Conservation (phyloP, 257 asterid genomes). For the Nicotiana knightiana region DNA sequence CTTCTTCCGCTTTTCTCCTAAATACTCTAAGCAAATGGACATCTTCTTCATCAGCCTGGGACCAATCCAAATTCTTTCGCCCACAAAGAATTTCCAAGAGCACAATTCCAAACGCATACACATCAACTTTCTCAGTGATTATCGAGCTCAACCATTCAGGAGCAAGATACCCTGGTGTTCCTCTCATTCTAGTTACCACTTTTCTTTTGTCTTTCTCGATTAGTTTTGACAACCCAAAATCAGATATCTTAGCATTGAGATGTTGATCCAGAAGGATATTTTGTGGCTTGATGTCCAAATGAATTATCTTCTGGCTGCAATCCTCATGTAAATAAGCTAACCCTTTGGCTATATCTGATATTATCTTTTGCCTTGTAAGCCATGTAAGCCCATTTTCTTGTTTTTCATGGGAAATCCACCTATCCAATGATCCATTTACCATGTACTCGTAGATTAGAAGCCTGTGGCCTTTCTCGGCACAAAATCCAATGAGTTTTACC, state of each 20-base stretch:
- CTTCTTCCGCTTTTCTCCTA: conserved; percentile 15
- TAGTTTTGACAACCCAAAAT: conserved; percentile 18
- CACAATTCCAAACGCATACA: conserved; percentile 21
- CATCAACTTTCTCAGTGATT: conserved; percentile 22
- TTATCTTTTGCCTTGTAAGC: conserved; percentile 8
- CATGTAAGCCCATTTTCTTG: conserved; percentile 6
- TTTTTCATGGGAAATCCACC: conserved; percentile 14
- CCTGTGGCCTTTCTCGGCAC: conserved; percentile 12
- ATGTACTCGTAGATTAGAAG: conserved; percentile 20
- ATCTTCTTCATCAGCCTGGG: conserved; percentile 10
- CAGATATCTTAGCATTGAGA: conserved; percentile 22
- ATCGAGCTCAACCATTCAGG: conserved; percentile 19
- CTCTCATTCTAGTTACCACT: conserved; percentile 20
- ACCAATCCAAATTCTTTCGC: conserved; percentile 12
- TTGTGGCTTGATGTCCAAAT: too few relatives aligned
- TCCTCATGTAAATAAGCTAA: too few relatives aligned
- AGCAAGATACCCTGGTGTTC: conserved; percentile 25
- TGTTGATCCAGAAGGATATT: conserved; percentile 8
- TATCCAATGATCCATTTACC: conserved; percentile 24
- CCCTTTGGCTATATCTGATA: background rate
- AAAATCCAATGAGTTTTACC: conserved; percentile 19
- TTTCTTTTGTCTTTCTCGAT: conserved; percentile 16
- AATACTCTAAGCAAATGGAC: conserved; percentile 15
- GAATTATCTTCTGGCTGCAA: too few relatives aligned
- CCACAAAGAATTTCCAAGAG: conserved; percentile 19